Base-by-base conservation (phyloP, 1,284 basidiomycete species). In the Ustilago crameri region DNA sequence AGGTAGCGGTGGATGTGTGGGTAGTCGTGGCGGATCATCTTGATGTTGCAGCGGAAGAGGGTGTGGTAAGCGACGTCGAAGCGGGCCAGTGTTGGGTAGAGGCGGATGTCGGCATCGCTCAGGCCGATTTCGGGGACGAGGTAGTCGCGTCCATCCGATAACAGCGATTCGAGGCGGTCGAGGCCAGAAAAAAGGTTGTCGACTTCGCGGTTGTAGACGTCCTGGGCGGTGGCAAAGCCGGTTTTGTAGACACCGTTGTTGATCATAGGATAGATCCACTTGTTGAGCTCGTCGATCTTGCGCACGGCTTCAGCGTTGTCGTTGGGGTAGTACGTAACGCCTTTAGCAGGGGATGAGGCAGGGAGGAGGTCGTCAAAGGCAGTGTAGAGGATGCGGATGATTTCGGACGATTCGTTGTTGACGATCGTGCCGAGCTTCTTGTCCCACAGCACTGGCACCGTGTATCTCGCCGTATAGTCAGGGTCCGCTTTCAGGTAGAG, bases 31-130 rank as follows among this genome's bases (percentile, higher is more conserved):
- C 74, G 49, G 48, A 76, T 74, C 58, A 65, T 71, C 44, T 55
- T 34, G 15, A 67, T 84, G 86, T 95, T 94, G 86, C 92, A 94
- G 83, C 96, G 95, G 88, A 97, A 96, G 83, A 93, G 90, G 0
- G 38, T 66, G 54, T 91, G 88, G 84, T 98, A 97, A 22, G 91
- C 93, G 0, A 90, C 89, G 77, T 95, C 93, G 35, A 57, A 51
- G 83, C 91, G 75, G 62, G 93, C 90, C 61, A 93, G 90, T 3
- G 93, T 96, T 23, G 93, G 93, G 85, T 88, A 96, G 43, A 96
- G 89, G 45, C 93, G 88, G n/a, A 76, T 65, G 80, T 96, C 94
- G 1, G 93, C 93, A 84, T 98, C 95, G 0, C 93, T 95, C 47
- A 97, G 87, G 43, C 79, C 68, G 4, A 71, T 86, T 69, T 89